These are phyloP conservation scores for Collybiopsis confluens DNA, from an alignment of 768 basidiomycete genomes.

Conservation along the genomic window DNA sequence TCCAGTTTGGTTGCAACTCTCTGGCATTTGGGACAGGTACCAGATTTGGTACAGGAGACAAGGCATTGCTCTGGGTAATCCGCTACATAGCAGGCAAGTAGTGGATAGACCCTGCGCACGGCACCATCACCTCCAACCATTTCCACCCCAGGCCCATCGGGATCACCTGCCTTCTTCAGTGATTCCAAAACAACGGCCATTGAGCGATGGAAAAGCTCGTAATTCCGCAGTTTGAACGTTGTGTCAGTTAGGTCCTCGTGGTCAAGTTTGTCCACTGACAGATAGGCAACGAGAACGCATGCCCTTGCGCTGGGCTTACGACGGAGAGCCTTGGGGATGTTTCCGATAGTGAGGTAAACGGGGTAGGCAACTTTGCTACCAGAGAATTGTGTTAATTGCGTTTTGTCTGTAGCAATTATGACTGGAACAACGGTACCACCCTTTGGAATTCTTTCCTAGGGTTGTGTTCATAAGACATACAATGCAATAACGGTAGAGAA, in stretches of 20 bases:
- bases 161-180: not conserved
- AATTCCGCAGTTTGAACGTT: too few species aligned
- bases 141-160: conserved; percentile 12
- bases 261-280: conserved; percentile 7
- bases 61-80: conserved; percentile 4
- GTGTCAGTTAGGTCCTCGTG: not conserved
- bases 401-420: conserved; percentile 25
- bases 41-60: conserved; percentile 4
- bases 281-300: conserved; percentile 12
- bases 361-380: conserved; percentile 28
- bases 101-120: not conserved
- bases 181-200: too few species aligned
- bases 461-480: not conserved
- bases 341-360: conserved; percentile 30
- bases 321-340: conserved; percentile 20
- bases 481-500: not conserved
- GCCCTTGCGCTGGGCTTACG: not conserved
- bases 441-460: not conserved
- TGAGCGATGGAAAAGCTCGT: too few species aligned
- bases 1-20: conserved; percentile 1
- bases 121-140: conserved; percentile 12
- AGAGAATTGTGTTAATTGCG: conserved; percentile 21
- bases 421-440: not conserved
- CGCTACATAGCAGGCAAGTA: conserved; percentile 9
- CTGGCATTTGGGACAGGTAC: conserved; percentile 10